These are phyloP conservation scores for Physcomitrellopsis africana DNA, from an alignment of 225 moss, liverwort and hornwort genomes.

Conservation along the genomic window DNA sequence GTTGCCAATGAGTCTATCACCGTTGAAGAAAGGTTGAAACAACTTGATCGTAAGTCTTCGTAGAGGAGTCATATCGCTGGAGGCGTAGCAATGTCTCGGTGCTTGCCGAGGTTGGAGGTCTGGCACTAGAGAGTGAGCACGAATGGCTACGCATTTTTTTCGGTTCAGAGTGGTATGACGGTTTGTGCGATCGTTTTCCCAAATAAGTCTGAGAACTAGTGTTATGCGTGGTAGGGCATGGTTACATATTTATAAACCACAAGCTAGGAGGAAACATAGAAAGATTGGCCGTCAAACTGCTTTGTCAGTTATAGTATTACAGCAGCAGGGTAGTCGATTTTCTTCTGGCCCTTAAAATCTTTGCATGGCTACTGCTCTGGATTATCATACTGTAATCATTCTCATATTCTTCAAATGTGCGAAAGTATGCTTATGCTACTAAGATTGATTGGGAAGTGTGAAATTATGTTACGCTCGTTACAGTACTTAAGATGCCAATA, in stretches of 20 bases:
- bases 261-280: background rate
- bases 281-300: background rate
- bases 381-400: background rate
- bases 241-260: background rate
- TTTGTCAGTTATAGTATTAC: background rate
- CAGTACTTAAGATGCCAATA: background rate
- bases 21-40: constrained; percentile 54
- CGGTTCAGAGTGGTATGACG: background rate
- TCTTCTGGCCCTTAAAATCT: background rate
- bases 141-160: background rate
- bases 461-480: background rate
- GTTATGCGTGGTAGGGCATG: background rate
- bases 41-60: constrained; percentile 38
- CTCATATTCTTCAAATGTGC: background rate
- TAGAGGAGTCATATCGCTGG: background rate
- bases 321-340: background rate
- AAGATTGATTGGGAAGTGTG: background rate
- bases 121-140: background rate
- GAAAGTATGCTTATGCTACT: background rate
- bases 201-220: background rate
- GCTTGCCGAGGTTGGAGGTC: background rate
- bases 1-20: constrained; percentile 41
- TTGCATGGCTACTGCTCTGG: background rate
- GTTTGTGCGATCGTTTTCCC: background rate
- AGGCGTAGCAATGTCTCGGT: background rate